Conservation (phyloP, 2,329 filamentous ascomycete species). For the Fusarium chlamydosporum region DNA sequence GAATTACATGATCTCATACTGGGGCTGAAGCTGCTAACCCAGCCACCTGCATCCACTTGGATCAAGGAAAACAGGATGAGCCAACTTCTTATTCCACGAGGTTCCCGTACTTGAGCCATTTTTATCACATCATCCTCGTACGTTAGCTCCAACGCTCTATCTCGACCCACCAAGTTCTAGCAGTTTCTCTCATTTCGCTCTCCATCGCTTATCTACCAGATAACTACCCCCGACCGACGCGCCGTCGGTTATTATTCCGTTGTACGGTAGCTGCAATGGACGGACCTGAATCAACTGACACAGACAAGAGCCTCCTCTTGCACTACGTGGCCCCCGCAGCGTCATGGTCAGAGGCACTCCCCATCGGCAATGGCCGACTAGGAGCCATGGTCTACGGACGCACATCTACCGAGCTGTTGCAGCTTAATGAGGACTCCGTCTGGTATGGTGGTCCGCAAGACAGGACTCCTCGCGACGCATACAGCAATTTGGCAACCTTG, state of each 20-base stretch:
- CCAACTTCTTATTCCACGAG: background rate
- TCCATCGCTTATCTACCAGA: background rate
- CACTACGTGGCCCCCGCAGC: slow-evolving; percentile 48
- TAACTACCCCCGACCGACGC: background rate
- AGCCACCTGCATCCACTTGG: background rate
- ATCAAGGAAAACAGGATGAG: background rate
- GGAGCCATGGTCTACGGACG: slow-evolving; percentile 61
- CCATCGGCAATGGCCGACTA: slow-evolving; percentile 64
- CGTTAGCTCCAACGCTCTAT: background rate
- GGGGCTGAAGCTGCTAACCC: background rate
- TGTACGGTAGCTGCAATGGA: slow-evolving; percentile 11
- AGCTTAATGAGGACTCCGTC: slow-evolving; percentile 64
- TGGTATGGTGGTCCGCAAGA: slow-evolving; percentile 63
- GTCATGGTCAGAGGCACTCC: slow-evolving; percentile 56
- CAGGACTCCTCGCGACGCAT: slow-evolving; percentile 57
- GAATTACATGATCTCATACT: slow-evolving; percentile 6
- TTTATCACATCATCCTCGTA: background rate
- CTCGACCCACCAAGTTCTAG: background rate
- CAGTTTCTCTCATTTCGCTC: background rate
- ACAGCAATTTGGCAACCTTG: slow-evolving; percentile 33
- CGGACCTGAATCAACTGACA: background rate
- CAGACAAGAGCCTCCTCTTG: slow-evolving; percentile 34
- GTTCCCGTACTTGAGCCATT: slow-evolving; percentile 1
- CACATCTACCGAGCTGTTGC: slow-evolving; percentile 57
- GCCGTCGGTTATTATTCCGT: too few relatives aligned